A percentile compares a stretch with the other conserved stretches of the same genome.
phyloP scores from a whole-genome alignment of 176 grass and related monocot species.

The Bolboschoenus planiculmis region DNA sequence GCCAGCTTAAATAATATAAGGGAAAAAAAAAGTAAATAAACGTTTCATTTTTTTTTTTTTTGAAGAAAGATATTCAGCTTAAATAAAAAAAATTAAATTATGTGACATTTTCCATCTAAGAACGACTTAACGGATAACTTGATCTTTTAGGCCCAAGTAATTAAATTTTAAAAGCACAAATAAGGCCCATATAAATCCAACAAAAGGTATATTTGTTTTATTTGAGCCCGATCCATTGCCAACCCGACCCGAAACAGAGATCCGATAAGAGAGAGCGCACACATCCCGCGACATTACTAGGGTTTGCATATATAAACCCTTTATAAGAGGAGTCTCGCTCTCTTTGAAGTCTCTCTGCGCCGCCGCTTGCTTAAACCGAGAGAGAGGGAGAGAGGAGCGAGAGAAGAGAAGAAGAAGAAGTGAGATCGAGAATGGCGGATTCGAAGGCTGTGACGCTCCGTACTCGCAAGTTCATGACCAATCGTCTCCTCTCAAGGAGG shows the following conservation, averaged over 20 bases:
- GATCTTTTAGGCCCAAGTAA: not conserved
- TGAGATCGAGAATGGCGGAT: slow-evolving; percentile 53
- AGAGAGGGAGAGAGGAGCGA: not conserved
- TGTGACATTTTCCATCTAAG: too few relatives aligned
- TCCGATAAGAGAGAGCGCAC: not conserved
- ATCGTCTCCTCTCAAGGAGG: slow-evolving; percentile 84
- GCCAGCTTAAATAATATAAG: too few relatives aligned
- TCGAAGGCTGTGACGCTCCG: slow-evolving; percentile 72
- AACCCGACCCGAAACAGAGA: not conserved
- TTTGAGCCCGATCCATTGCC: not conserved
- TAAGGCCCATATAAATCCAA: not conserved
- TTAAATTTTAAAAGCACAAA: not conserved
- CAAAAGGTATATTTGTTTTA: not conserved
- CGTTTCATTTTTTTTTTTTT: too few relatives aligned
- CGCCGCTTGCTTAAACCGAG: not conserved
- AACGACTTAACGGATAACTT: not conserved
- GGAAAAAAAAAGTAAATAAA: too few relatives aligned
- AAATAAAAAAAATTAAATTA: too few relatives aligned
- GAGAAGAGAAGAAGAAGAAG: not conserved
- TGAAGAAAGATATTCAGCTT: too few relatives aligned
- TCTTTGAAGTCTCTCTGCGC: slow-evolving; percentile 24
- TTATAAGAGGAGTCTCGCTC: not conserved
- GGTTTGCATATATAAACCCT: slow-evolving; percentile 27
- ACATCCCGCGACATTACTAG: not conserved
- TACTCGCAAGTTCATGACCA: slow-evolving; percentile 98